Conservation (phyloP, 2,329 filamentous ascomycete genomes). For the Venturia pyrina region DNA sequence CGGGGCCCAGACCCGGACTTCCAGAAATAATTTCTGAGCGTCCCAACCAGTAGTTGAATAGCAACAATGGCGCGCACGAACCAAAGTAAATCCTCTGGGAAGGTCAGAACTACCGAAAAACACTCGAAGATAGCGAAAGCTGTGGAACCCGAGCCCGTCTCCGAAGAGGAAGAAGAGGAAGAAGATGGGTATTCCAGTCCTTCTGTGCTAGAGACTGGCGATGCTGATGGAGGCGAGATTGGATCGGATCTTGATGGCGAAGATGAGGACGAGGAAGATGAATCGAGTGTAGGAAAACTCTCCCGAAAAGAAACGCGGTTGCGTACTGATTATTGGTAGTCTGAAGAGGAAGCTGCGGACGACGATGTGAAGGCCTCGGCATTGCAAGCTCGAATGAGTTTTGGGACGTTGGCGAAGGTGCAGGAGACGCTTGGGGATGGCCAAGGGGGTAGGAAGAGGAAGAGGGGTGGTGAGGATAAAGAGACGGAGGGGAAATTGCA, state of each 20-base stretch:
- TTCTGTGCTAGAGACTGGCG: slow-evolving; percentile 1
- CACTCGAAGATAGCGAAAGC: neutral
- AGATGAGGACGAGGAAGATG: neutral
- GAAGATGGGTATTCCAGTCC: neutral
- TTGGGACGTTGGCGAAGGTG: slow-evolving; percentile 81
- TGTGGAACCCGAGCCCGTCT: neutral
- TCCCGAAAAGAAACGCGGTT: neutral
- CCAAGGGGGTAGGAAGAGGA: slow-evolving; percentile 31
- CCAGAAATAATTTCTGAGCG: neutral
- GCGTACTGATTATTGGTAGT: neutral
- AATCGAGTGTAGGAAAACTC: neutral
- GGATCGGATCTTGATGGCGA: neutral
- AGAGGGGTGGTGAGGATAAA: slow-evolving; percentile 25
- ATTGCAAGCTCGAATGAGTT: slow-evolving; percentile 57
- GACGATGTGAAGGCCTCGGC: slow-evolving; percentile 15
- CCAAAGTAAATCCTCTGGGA: neutral
- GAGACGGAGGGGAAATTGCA: slow-evolving; percentile 38
- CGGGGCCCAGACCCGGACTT: neutral
- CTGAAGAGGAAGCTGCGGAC: neutral
- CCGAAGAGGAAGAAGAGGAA: neutral
- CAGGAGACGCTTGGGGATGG: slow-evolving; percentile 54
- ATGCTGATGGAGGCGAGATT: neutral
- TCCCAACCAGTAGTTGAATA: neutral
- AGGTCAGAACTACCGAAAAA: neutral
- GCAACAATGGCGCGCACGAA: neutral